These are phyloP conservation scores for Turritis glabra DNA, from an alignment of 345 rosid genomes.

Conservation along the genomic window DNA sequence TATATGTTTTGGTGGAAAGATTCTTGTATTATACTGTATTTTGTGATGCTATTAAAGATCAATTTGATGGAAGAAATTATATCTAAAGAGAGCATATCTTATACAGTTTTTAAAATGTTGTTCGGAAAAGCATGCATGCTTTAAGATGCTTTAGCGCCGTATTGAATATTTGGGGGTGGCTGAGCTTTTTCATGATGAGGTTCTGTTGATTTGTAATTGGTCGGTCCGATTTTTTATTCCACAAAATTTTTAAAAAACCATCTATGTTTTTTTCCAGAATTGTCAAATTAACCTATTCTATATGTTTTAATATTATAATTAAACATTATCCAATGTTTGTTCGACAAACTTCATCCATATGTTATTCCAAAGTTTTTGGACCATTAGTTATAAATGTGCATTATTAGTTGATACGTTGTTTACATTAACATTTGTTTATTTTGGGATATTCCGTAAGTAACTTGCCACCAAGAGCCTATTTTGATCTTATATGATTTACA, in stretches of 20 bases:
- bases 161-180: slow-evolving; percentile 19
- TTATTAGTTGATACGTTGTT: neutral
- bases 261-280: neutral
- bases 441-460: slow-evolving; percentile 1
- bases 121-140: slow-evolving; percentile 33
- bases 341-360: neutral
- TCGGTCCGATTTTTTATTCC: neutral
- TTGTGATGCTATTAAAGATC: neutral
- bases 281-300: neutral
- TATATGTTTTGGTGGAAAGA: neutral
- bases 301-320: neutral
- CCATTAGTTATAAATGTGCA: slow-evolving; percentile 12
- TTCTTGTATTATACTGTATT: neutral
- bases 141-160: slow-evolving; percentile 43
- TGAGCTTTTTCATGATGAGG: slow-evolving; percentile 25
- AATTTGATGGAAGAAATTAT: slow-evolving; percentile 11
- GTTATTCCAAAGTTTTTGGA: slow-evolving; percentile 18
- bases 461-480: neutral
- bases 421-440: neutral
- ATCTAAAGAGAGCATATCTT: neutral
- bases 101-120: neutral
- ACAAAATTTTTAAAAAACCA: slow-evolving; percentile 1
- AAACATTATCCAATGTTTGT: slow-evolving; percentile 2
- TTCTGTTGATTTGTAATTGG: slow-evolving; percentile 36
- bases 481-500: neutral